Evolutionary conservation across 2,329 filamentous ascomycete species (phyloP).

Genomic region (Lanzia echinophila): DNA sequence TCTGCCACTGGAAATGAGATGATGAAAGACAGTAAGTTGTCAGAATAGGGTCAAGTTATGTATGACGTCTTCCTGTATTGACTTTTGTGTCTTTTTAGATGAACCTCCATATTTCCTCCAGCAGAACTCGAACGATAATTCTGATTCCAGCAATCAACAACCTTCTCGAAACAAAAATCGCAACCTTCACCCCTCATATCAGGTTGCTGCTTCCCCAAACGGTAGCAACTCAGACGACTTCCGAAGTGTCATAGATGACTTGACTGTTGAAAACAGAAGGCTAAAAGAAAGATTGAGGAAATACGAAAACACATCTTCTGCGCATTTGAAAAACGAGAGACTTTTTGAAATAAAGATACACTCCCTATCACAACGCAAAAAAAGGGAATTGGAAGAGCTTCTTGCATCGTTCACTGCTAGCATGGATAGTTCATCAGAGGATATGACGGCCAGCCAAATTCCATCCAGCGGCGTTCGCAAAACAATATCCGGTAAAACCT

Average conservation of each 20-base stretch:
- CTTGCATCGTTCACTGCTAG: slow-evolving; percentile 63
- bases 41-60: background rate
- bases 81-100: slow-evolving; percentile 13
- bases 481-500: slow-evolving; percentile 30
- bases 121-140: slow-evolving; percentile 12
- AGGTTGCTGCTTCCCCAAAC: slow-evolving; percentile 9
- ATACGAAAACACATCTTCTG: slow-evolving; percentile 60
- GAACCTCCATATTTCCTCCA: slow-evolving; percentile 25
- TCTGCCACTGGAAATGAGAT: slow-evolving; percentile 5
- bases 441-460: background rate
- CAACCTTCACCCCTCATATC: background rate
- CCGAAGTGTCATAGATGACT: slow-evolving; percentile 77
- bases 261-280: slow-evolving; percentile 77
- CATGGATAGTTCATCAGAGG: slow-evolving; percentile 43
- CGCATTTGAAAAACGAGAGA: slow-evolving; percentile 65
- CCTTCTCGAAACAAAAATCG: background rate
- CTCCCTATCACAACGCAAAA: slow-evolving; percentile 63
- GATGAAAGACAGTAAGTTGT: slow-evolving; percentile 22
- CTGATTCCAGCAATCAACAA: background rate
- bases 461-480: background rate
- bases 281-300: slow-evolving; percentile 66
- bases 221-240: slow-evolving; percentile 56
- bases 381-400: slow-evolving; percentile 67
- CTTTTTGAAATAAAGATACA: slow-evolving; percentile 80
- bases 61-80: background rate